Conservation (phyloP, 192 early-diverging fungal genomes). For the Gaertneriomyces semiglobifer region DNA sequence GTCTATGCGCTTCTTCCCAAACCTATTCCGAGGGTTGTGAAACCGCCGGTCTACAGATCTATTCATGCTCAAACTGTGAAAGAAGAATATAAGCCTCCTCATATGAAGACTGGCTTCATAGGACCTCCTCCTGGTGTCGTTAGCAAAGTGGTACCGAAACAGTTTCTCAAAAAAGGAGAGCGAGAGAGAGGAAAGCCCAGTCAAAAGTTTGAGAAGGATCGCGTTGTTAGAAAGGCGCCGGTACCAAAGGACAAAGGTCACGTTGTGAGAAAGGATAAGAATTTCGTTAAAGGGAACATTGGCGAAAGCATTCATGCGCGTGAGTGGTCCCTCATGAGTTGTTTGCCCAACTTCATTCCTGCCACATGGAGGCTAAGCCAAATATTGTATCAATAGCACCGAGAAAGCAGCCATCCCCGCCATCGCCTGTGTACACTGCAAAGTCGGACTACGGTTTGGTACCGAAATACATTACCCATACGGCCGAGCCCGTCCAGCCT, state of each 20-base stretch:
- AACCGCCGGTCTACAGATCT: conserved; percentile 41
- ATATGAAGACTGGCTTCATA: conserved; percentile 52
- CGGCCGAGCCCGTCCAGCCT: neutral
- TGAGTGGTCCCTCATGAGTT: conserved; percentile 19
- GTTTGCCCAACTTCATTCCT: neutral
- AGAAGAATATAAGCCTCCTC: conserved; percentile 36
- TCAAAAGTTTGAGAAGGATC: conserved; percentile 25
- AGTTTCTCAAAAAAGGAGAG: conserved; percentile 51
- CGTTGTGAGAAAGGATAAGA: conserved; percentile 36
- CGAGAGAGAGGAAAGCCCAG: conserved; percentile 26
- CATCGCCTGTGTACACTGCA: conserved; percentile 27
- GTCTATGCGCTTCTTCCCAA: conserved; percentile 52
- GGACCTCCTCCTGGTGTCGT: conserved; percentile 33
- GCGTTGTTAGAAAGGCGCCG: conserved; percentile 46
- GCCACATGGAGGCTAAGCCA: neutral
- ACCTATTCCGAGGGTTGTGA: conserved; percentile 34
- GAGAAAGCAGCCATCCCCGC: conserved; percentile 37
- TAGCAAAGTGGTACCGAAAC: conserved; percentile 34
- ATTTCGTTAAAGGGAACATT: conserved; percentile 53
- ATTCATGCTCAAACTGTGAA: conserved; percentile 45
- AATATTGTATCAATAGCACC: conserved; percentile 19
- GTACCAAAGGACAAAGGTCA: conserved; percentile 39
- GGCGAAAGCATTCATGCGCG: conserved; percentile 57
- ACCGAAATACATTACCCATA: neutral
- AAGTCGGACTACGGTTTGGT: neutral